Evolutionary conservation across 2,329 filamentous ascomycete genomes (phyloP).

Genomic region (Neonectria ditissima): DNA sequence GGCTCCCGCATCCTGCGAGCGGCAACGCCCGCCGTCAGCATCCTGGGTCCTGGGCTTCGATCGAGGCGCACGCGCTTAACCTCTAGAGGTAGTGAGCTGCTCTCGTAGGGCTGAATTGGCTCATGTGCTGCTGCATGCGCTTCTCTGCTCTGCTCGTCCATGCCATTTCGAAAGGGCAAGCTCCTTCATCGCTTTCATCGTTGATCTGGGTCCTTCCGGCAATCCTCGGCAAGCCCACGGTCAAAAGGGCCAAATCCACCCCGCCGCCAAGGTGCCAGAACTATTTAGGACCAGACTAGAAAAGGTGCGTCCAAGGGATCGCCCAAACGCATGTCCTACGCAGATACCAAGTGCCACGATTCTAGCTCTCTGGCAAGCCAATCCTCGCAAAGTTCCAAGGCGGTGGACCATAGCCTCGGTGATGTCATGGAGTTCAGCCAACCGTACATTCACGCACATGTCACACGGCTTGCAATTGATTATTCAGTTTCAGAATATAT

Average conservation of each 20-base stretch:
- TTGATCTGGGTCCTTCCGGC: slow-evolving; percentile 1
- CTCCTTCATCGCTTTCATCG: not conserved
- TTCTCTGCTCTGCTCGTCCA: not conserved
- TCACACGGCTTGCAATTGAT: not conserved
- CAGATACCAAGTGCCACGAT: not conserved
- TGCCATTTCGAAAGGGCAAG: not conserved
- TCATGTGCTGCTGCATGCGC: not conserved
- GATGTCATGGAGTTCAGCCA: not conserved
- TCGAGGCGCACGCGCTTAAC: slow-evolving; percentile 43
- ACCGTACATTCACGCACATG: not conserved
- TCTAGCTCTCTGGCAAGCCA: too few species aligned
- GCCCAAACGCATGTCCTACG: too few species aligned
- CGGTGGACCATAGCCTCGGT: not conserved
- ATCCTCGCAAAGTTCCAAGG: too few species aligned
- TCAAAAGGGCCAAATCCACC: not conserved
- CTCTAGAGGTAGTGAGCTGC: slow-evolving; percentile 43
- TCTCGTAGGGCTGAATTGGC: slow-evolving; percentile 39
- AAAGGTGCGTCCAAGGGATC: too few species aligned
- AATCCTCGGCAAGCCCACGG: slow-evolving; percentile 18
- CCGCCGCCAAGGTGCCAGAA: not conserved
- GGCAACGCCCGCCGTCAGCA: slow-evolving; percentile 42
- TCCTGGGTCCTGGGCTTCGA: slow-evolving; percentile 33
- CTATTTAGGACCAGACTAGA: too few species aligned
- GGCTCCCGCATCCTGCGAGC: slow-evolving; percentile 40
- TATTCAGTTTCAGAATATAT: slow-evolving; percentile 15